Evolutionary conservation across 2,329 filamentous ascomycete genomes (phyloP).

Genomic region (Rhinocladiella mackenziei): DNA sequence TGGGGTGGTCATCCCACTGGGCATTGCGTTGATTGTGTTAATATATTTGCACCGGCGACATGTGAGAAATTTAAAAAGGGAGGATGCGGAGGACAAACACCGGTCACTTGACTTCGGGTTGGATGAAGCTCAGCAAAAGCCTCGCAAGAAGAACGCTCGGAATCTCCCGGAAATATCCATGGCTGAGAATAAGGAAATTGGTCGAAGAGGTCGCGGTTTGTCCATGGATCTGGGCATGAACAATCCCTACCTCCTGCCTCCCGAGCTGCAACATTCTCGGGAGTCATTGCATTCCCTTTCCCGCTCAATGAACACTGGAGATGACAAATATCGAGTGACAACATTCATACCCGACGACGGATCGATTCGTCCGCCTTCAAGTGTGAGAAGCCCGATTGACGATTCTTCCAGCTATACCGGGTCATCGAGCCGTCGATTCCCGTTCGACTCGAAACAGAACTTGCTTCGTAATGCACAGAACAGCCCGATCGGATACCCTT

Average conservation of each 20-base stretch:
- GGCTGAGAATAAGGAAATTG: constrained; percentile 45
- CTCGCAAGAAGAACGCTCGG: constrained; percentile 41
- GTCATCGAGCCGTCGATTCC: constrained; percentile 39
- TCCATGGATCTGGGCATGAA: constrained; percentile 66
- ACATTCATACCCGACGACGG: constrained; percentile 52
- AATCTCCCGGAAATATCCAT: constrained; percentile 54
- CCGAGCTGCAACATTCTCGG: constrained; percentile 69
- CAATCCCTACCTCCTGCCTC: constrained; percentile 91
- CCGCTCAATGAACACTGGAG: constrained; percentile 65
- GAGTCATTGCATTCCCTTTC: constrained; percentile 86
- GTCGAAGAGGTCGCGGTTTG: constrained; percentile 45
- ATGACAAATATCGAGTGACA: constrained; percentile 76
- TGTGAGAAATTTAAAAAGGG: constrained; percentile 63
- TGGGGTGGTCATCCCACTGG: constrained; percentile 70
- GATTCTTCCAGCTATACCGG: constrained; percentile 53
- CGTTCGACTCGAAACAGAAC: constrained; percentile 45
- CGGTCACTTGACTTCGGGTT: constrained; percentile 91
- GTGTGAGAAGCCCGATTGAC: constrained; percentile 39
- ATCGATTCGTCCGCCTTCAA: constrained; percentile 39
- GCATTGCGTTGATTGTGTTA: constrained; percentile 62
- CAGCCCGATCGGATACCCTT: constrained; percentile 54
- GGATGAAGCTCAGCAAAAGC: constrained; percentile 46
- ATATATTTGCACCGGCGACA: constrained; percentile 76
- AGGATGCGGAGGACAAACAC: constrained; percentile 83
- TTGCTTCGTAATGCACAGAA: constrained; percentile 55